phyloP scores from a whole-genome alignment of 169 alveolate genomes.

The Eimeria sp. region DNA sequence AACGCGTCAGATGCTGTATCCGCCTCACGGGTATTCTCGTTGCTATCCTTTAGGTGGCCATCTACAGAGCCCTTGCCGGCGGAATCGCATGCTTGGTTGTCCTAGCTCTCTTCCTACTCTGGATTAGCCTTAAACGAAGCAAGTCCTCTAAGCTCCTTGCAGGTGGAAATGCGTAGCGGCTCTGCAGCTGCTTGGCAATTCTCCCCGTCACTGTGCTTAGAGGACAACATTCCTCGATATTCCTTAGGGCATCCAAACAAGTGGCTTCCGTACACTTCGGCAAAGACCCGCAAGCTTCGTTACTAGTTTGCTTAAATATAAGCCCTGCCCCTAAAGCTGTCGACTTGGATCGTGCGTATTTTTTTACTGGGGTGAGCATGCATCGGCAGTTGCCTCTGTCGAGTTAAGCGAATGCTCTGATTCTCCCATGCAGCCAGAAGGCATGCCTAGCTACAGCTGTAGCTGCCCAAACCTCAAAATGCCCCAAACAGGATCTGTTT shows the following conservation, averaged over 20 bases:
- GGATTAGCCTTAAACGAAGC: slow-evolving; percentile 14
- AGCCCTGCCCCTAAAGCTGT: neutral
- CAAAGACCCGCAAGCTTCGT: neutral
- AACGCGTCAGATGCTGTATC: neutral
- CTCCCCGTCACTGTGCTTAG: neutral
- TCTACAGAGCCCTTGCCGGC: slow-evolving; percentile 60
- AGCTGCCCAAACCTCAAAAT: neutral
- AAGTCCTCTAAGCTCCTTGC: neutral
- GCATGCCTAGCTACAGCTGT: neutral
- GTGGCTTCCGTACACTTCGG: neutral
- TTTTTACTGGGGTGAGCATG: neutral
- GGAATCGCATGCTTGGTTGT: slow-evolving; percentile 35
- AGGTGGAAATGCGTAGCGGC: neutral
- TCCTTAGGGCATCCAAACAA: neutral
- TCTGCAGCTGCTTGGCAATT: neutral
- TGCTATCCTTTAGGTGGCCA: slow-evolving; percentile 33
- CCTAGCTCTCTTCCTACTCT: slow-evolving; percentile 13
- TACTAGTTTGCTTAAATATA: neutral
- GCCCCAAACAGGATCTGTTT: neutral
- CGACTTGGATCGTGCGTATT: neutral
- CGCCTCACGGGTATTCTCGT: no score
- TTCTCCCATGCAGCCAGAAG: neutral
- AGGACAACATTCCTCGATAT: neutral
- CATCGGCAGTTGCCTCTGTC: neutral
- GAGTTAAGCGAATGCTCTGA: neutral